Evolutionary conservation across 352 stramenopile species (phyloP).

Genomic region (Pythium phragmitis): DNA sequence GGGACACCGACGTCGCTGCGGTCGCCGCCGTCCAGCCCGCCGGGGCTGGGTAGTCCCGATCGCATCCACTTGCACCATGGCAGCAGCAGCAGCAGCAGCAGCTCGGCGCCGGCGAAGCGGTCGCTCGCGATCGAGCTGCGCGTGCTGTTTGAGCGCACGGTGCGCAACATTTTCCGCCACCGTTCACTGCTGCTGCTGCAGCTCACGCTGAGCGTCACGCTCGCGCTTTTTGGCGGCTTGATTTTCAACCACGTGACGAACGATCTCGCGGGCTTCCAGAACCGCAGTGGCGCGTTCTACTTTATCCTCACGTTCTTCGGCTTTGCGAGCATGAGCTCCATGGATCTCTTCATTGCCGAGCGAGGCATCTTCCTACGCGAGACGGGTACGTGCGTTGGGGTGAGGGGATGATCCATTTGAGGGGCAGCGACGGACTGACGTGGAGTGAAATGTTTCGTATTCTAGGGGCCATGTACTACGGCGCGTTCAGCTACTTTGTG

Average conservation of each 20-base stretch:
- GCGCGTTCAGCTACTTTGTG: slow-evolving; percentile 75
- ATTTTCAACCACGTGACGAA: slow-evolving; percentile 85
- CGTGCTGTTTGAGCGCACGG: slow-evolving; percentile 68
- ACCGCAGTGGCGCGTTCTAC: slow-evolving; percentile 82
- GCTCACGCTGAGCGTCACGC: slow-evolving; percentile 49
- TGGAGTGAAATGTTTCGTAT: background rate
- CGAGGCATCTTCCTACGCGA: slow-evolving; percentile 77
- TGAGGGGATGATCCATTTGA: background rate
- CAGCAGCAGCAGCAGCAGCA: background rate
- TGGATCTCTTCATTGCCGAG: slow-evolving; percentile 82
- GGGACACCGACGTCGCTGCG: slow-evolving; percentile 17
- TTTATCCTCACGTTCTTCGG: slow-evolving; percentile 87
- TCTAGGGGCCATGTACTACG: slow-evolving; percentile 72
- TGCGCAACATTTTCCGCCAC: slow-evolving; percentile 72
- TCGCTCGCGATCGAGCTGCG: slow-evolving; percentile 61
- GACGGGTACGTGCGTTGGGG: slow-evolving; percentile 31
- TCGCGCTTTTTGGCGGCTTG: slow-evolving; percentile 63
- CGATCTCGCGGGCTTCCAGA: slow-evolving; percentile 83
- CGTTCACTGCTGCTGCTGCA: slow-evolving; percentile 70
- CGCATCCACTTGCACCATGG: slow-evolving; percentile 10
- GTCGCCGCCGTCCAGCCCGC: slow-evolving; percentile 31
- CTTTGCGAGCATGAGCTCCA: slow-evolving; percentile 83
- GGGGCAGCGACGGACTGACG: too few relatives aligned
- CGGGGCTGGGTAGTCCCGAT: slow-evolving; percentile 22
- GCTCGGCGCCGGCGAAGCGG: slow-evolving; percentile 23